Evolutionary conservation across 495 filamentous ascomycete species (phyloP).

Genomic region (Bryoglossum gracile): DNA sequence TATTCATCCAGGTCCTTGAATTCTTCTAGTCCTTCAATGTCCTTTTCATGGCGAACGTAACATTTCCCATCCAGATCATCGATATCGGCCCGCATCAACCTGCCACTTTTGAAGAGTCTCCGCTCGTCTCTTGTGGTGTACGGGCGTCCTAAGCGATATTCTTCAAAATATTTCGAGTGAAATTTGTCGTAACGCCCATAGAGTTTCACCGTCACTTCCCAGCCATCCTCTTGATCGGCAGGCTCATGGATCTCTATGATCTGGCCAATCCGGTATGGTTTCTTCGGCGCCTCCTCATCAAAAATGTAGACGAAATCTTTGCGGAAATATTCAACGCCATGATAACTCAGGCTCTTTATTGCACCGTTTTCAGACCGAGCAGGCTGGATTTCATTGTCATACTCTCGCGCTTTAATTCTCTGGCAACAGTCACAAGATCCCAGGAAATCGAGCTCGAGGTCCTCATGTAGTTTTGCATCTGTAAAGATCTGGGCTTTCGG

Average conservation of each 20-base stretch:
- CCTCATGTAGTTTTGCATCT: background rate
- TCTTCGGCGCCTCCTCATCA: too few species aligned
- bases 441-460: too few species aligned
- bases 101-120: background rate
- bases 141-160: background rate
- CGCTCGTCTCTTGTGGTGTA: conserved; percentile 3
- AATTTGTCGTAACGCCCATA: conserved; percentile 6
- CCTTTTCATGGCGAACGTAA: conserved; percentile 3
- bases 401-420: too few species aligned
- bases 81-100: background rate
- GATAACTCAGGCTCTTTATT: background rate
- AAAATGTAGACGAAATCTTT: conserved; percentile 14
- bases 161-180: background rate
- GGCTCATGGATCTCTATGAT: too few species aligned
- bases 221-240: too few species aligned
- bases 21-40: too few species aligned
- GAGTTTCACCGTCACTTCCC: background rate
- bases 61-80: conserved; percentile 9
- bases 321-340: background rate
- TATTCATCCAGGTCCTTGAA: conserved; percentile 3
- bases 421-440: too few species aligned
- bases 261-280: too few species aligned
- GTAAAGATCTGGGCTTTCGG: background rate
- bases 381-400: too few species aligned
- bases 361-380: background rate